phyloP scores from a whole-genome alignment of 441 rosid species.

The Hura crepitans region DNA sequence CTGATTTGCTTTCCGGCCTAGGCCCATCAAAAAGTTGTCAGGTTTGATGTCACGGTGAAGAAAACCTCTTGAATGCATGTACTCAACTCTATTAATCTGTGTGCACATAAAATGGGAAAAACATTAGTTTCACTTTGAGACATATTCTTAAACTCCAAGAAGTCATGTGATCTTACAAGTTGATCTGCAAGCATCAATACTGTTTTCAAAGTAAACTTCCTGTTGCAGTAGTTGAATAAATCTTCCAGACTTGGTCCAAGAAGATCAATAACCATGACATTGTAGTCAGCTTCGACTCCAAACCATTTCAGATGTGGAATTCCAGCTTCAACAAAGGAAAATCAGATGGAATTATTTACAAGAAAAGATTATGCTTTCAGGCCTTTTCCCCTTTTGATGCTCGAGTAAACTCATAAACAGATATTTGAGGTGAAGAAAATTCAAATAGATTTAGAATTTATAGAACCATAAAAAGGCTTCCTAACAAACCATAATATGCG shows the following conservation, averaged over 20 bases:
- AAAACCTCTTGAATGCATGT: slow-evolving; percentile 96
- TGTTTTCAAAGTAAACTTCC: slow-evolving; percentile 85
- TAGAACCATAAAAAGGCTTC: neutral
- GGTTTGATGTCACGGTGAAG: slow-evolving; percentile 99
- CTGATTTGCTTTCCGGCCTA: slow-evolving; percentile 98
- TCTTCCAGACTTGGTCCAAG: slow-evolving; percentile 98
- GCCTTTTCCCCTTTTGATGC: neutral
- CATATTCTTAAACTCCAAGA: neutral
- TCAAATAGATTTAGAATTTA: neutral
- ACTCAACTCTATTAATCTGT: slow-evolving; percentile 95
- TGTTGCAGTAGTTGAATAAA: slow-evolving; percentile 84
- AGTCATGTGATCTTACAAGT: slow-evolving; percentile 46
- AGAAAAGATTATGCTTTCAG: neutral
- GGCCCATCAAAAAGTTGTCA: slow-evolving; percentile 96
- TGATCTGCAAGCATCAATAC: slow-evolving; percentile 99
- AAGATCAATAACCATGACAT: slow-evolving; percentile 94
- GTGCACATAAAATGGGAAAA: slow-evolving; percentile 11
- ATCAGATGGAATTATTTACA: slow-evolving; percentile 15
- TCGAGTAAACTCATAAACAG: neutral
- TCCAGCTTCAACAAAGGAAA: slow-evolving; percentile 59
- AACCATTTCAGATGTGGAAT: slow-evolving; percentile 96
- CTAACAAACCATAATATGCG: slow-evolving; percentile 1
- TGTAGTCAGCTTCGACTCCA: slow-evolving; percentile 86
- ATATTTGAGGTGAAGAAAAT: neutral
- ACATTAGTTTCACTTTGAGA: slow-evolving; percentile 2